Evolutionary conservation across 1,284 basidiomycete genomes (phyloP).

Genomic region (Moniliella sp.): DNA sequence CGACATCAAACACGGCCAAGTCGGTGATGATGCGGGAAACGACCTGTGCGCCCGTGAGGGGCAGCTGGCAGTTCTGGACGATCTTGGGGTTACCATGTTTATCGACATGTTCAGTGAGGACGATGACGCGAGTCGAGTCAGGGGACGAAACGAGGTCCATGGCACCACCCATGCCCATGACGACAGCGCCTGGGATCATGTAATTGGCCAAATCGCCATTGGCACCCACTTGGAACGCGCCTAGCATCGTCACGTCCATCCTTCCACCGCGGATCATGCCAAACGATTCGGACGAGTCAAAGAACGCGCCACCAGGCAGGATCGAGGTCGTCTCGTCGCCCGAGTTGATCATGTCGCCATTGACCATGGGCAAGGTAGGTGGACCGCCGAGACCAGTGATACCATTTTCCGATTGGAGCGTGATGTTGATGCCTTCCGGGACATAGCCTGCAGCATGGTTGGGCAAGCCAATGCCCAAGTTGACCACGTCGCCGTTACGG

Average conservation of each 20-base stretch:
- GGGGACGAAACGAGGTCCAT: conserved; percentile 3
- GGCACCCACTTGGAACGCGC: conserved; percentile 2
- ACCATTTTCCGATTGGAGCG: conserved; percentile 84
- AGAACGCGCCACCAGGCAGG: conserved; percentile 2
- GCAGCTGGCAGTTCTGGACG: conserved; percentile 1
- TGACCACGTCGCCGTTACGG: conserved; percentile 62
- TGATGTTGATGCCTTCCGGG: conserved; percentile 42
- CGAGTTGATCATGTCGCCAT: conserved; percentile 68
- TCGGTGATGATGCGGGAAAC: conserved; percentile 4
- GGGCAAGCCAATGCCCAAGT: conserved; percentile 61
- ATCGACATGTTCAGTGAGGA: conserved; percentile 3
- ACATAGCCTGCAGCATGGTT: conserved; percentile 51
- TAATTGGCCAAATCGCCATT: conserved; percentile 3
- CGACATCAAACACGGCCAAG: conserved; percentile 4
- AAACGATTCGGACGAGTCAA: conserved; percentile 3
- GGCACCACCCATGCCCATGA: conserved; percentile 4
- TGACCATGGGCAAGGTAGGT: conserved; percentile 63
- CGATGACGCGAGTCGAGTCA: conserved; percentile 2
- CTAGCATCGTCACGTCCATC: conserved; percentile 3
- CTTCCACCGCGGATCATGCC: conserved; percentile 4
- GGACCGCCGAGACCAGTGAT: conserved; percentile 81
- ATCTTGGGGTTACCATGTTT: conserved; percentile 3
- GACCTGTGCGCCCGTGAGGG: conserved; percentile 3
- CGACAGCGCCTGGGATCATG: conserved; percentile 2
- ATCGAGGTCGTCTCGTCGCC: conserved; percentile 15